Conservation (phyloP, 75 land plant species). For the Sequoia sempervirens region DNA sequence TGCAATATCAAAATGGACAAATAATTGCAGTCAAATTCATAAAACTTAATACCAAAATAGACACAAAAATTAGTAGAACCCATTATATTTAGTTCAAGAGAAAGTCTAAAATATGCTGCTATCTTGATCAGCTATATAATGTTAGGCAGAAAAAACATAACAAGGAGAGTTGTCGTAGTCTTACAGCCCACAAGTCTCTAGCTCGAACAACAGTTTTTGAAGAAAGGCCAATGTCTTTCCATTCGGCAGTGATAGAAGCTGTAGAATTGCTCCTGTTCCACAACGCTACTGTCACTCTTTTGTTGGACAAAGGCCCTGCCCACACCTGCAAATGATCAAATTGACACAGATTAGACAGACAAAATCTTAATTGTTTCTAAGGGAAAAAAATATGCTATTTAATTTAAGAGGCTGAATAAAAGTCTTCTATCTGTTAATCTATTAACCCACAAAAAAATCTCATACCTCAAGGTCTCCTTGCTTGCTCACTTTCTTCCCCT, state of each 20-base stretch:
- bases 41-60: not conserved
- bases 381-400: not conserved
- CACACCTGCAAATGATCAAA: conserved; percentile 45
- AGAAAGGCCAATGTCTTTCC: conserved; percentile 57
- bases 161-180: not conserved
- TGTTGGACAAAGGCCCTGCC: conserved; percentile 65
- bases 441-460: not conserved
- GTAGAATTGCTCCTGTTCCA: conserved; percentile 57
- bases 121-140: not conserved
- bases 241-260: conserved; percentile 47
- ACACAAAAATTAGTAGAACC: not conserved
- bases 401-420: not conserved
- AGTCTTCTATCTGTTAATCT: not conserved
- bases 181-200: conserved; percentile 76
- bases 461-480: conserved; percentile 46
- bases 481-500: conserved; percentile 65
- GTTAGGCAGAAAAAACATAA: not conserved
- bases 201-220: conserved; percentile 28
- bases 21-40: too few relatives aligned
- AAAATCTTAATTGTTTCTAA: not conserved
- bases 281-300: conserved; percentile 39
- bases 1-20: not conserved
- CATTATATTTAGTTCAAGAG: not conserved
- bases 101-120: not conserved
- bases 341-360: too few relatives aligned